Base-by-base conservation (phyloP, 2,329 filamentous ascomycete species). In the Elsinoe batatas region DNA sequence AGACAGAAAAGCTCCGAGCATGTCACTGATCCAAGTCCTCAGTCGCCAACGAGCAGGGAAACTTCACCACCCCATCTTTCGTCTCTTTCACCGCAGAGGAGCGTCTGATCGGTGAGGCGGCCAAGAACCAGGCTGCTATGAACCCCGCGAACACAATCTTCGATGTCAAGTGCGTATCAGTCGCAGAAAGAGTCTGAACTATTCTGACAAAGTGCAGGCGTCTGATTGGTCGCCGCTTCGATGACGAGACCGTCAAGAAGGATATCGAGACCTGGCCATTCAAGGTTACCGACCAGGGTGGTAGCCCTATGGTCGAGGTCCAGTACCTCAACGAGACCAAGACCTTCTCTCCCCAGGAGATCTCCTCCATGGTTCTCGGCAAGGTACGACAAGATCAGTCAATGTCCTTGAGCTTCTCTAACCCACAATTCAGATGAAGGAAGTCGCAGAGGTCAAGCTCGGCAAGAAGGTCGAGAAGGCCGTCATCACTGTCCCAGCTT, bases 101-200 rank as follows among this genome's bases (percentile, higher is more conserved):
- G 83, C 91, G 93, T 76, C 80, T 98, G 78, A 97, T 97, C 71
- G 93, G 93, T 81, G 93, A 97, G 83, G 91, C 93, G 60, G 93
- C 93, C 72, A 98, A 97, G 88, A 98, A 98, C 82, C 91, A 96
- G 84, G 93, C 91, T 72, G 91, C 93, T 70, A 95, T 97, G 89
- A 98, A 98, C 88, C 93, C 93, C 62, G 76, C 76, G 72, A 97
- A 97, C 82, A 98, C 93, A 67, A 82, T 98, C 77, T 98, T 97
- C 79, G 93, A 98, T 78, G 88, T 95, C 83, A 98, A 97, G 57
- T 58, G 32, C 49, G 57, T 43, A 42, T 8, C 12, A 37, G 18
- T 38, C 17, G 15, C 18, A 51, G n/a, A 12, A 49, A 51, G 47
- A 51, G 47, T 12, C 22, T 36, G 32, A 38, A 10, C 11, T 26